A percentile compares a stretch with the other conserved stretches of the same genome.
These are phyloP conservation scores for Podospora appendiculata DNA, from an alignment of 495 filamentous ascomycete species.

Conservation along the genomic window DNA sequence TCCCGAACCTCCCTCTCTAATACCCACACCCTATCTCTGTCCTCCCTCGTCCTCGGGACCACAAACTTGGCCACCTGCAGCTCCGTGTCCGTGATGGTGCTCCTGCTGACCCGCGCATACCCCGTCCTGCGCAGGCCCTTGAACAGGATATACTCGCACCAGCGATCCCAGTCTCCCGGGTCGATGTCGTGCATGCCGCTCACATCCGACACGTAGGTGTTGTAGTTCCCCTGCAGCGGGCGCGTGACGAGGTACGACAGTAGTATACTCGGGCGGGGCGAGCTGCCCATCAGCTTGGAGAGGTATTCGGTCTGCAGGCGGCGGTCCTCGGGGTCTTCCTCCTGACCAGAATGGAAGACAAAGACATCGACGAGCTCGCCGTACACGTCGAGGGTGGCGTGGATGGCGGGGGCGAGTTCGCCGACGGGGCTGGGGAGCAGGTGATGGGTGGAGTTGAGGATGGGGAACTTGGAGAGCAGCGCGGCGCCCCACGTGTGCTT, in stretches of 20 bases:
- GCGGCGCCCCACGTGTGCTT: slow-evolving; percentile 98
- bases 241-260: slow-evolving; percentile 89
- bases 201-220: slow-evolving; percentile 80
- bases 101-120: slow-evolving; percentile 81
- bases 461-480: slow-evolving; percentile 93
- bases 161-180: slow-evolving; percentile 86
- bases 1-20: slow-evolving; percentile 22
- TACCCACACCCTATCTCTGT: slow-evolving; percentile 39
- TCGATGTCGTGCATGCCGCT: slow-evolving; percentile 97
- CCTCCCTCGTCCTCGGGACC: slow-evolving; percentile 60
- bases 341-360: slow-evolving; percentile 98
- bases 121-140: slow-evolving; percentile 80
- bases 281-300: slow-evolving; percentile 77
- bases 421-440: slow-evolving; percentile 88
- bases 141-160: slow-evolving; percentile 99
- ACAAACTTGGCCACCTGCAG: slow-evolving; percentile 96
- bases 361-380: slow-evolving; percentile 86
- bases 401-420: slow-evolving; percentile 92
- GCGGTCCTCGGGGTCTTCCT: slow-evolving; percentile 93
- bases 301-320: slow-evolving; percentile 83
- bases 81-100: slow-evolving; percentile 95
- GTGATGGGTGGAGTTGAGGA: slow-evolving; percentile 94
- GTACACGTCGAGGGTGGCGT: slow-evolving; percentile 90
- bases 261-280: slow-evolving; percentile 72
- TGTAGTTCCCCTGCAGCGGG: slow-evolving; percentile 90